These are phyloP conservation scores for Triticum turgidum DNA, from an alignment of 176 grass and related monocot genomes.

Conservation along the genomic window DNA sequence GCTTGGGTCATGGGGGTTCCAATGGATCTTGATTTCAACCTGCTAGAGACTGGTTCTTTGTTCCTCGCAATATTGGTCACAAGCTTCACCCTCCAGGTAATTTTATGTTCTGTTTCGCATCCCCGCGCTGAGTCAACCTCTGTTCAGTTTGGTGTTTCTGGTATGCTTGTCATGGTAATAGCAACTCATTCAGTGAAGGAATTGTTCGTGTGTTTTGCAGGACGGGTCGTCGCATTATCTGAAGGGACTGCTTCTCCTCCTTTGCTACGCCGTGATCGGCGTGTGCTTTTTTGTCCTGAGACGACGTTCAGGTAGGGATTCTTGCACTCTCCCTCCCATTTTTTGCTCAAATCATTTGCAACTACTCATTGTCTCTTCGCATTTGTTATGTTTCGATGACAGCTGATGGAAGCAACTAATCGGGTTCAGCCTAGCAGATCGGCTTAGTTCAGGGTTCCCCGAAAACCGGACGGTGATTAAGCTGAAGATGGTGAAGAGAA, in stretches of 20 bases:
- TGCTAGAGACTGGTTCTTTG: slow-evolving; percentile 75
- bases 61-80: slow-evolving; percentile 73
- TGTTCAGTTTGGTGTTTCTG: not conserved
- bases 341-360: not conserved
- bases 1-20: slow-evolving; percentile 86
- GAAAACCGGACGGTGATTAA: not conserved
- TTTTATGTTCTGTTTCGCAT: not conserved
- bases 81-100: slow-evolving; percentile 76
- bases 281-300: slow-evolving; percentile 73
- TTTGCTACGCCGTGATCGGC: slow-evolving; percentile 60
- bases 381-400: not conserved
- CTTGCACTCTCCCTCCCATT: not conserved
- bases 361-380: not conserved
- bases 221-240: slow-evolving; percentile 89
- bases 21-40: slow-evolving; percentile 89
- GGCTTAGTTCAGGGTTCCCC: not conserved
- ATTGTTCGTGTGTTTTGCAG: slow-evolving; percentile 35
- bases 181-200: not conserved
- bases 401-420: slow-evolving; percentile 1
- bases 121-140: not conserved
- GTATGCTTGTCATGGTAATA: not conserved
- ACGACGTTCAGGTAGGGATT: slow-evolving; percentile 43
- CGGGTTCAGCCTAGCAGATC: not conserved
- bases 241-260: slow-evolving; percentile 72
- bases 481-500: not conserved